Evolutionary conservation across 805 yeast species (phyloP).

Genomic region (Lipomyces sp.): DNA sequence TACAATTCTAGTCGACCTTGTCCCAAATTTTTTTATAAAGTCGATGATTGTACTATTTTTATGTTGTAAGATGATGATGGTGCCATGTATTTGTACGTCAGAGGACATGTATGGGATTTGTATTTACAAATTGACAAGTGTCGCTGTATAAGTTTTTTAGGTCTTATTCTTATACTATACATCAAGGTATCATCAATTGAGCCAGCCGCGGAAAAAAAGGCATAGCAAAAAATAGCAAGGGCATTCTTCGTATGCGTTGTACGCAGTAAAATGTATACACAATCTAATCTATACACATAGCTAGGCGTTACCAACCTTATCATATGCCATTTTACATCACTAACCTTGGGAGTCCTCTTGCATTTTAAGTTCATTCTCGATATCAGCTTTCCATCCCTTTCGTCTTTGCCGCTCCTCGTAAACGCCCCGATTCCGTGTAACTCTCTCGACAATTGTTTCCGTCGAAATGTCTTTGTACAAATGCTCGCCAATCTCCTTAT

Average conservation of each 20-base stretch:
- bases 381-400: slow-evolving; percentile 79
- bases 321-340: neutral
- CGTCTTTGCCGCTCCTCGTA: slow-evolving; percentile 86
- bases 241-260: neutral
- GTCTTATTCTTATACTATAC: neutral
- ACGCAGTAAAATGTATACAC: neutral
- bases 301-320: too few relatives aligned
- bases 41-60: slow-evolving; percentile 3
- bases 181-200: neutral
- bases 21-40: neutral
- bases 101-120: neutral
- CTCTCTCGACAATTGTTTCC: slow-evolving; percentile 74
- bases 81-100: slow-evolving; percentile 1
- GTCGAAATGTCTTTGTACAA: slow-evolving; percentile 69
- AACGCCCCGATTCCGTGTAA: slow-evolving; percentile 64
- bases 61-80: slow-evolving; percentile 2
- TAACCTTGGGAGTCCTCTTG: neutral
- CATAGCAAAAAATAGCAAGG: neutral
- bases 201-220: too few relatives aligned
- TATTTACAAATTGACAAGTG: neutral
- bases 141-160: neutral
- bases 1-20: neutral
- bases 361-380: slow-evolving; percentile 48
- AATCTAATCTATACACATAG: neutral
- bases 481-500: slow-evolving; percentile 56